phyloP scores from a whole-genome alignment of 768 basidiomycete species.

The Phlegmacium glaucopus region DNA sequence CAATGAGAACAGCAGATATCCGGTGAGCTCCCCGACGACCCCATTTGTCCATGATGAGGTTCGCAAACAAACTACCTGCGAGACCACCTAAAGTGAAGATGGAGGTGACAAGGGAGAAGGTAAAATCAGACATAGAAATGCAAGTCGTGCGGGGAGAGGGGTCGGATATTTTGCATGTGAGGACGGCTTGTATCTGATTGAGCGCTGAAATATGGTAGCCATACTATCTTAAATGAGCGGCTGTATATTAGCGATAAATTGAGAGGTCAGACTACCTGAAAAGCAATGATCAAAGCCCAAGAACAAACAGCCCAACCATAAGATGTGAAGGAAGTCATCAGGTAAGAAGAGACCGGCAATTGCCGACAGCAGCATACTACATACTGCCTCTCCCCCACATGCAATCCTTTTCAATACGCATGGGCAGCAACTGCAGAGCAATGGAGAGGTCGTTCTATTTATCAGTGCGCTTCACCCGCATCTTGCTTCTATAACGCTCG shows the following conservation, averaged over 20 bases:
- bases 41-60: constrained; percentile 61
- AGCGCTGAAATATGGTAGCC: constrained; percentile 93
- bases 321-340: constrained; percentile 38
- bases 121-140: constrained; percentile 72
- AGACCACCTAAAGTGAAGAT: constrained; percentile 88
- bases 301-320: constrained; percentile 64
- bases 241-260: not conserved
- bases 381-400: too few relatives aligned
- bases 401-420: constrained; percentile 28
- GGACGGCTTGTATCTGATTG: constrained; percentile 79
- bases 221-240: constrained; percentile 42
- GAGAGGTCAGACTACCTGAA: constrained; percentile 37
- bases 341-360: too few relatives aligned
- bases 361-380: too few relatives aligned
- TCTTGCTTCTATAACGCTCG: too few relatives aligned
- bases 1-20: constrained; percentile 52
- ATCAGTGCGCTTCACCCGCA: too few relatives aligned
- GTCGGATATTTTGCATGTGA: constrained; percentile 60
- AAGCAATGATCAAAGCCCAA: constrained; percentile 67
- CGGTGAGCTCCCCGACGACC: constrained; percentile 71
- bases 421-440: constrained; percentile 65
- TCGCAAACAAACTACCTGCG: constrained; percentile 67
- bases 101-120: constrained; percentile 82
- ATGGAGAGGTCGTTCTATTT: constrained; percentile 77
- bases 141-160: constrained; percentile 61